These are phyloP conservation scores for Immersiella caudata DNA, from an alignment of 495 filamentous ascomycete genomes.

Conservation along the genomic window DNA sequence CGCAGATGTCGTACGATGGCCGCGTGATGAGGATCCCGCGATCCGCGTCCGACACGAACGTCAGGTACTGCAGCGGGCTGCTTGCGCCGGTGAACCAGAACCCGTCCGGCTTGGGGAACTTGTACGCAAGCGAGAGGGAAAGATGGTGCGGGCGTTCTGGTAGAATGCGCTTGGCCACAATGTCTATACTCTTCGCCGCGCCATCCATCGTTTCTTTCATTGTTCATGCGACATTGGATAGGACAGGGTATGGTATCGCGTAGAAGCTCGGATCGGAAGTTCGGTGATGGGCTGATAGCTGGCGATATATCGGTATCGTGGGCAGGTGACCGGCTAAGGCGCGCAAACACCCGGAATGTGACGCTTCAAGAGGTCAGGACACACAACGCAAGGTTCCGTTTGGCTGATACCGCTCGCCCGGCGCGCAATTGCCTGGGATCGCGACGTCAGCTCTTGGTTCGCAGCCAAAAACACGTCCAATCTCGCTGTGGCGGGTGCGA, in stretches of 20 bases:
- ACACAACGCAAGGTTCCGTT: not conserved
- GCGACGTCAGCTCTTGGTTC: conserved; percentile 11
- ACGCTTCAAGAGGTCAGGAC: not conserved
- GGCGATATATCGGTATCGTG: conserved; percentile 4
- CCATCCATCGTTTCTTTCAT: conserved; percentile 53
- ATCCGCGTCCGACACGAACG: conserved; percentile 48
- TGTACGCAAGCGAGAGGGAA: conserved; percentile 41
- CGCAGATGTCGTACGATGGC: conserved; percentile 46
- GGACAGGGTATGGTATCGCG: conserved; percentile 21
- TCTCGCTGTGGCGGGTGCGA: conserved; percentile 1
- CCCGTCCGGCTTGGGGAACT: conserved; percentile 40
- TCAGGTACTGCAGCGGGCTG: conserved; percentile 47
- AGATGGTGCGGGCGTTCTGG: conserved; percentile 49
- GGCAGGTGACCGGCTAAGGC: conserved; percentile 6
- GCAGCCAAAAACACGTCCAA: conserved; percentile 5
- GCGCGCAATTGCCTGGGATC: conserved; percentile 15
- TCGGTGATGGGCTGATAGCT: conserved; percentile 3
- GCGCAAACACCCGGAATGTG: conserved; percentile 6
- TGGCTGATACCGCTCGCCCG: not conserved
- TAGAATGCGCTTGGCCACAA: conserved; percentile 46
- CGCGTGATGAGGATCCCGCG: conserved; percentile 51
- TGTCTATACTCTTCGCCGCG: conserved; percentile 49
- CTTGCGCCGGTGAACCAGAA: conserved; percentile 44
- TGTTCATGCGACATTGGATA: conserved; percentile 36
- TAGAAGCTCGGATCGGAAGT: not conserved